Evolutionary conservation across 2,329 filamentous ascomycete genomes (phyloP).

Genomic region (Diaporthe sp.): DNA sequence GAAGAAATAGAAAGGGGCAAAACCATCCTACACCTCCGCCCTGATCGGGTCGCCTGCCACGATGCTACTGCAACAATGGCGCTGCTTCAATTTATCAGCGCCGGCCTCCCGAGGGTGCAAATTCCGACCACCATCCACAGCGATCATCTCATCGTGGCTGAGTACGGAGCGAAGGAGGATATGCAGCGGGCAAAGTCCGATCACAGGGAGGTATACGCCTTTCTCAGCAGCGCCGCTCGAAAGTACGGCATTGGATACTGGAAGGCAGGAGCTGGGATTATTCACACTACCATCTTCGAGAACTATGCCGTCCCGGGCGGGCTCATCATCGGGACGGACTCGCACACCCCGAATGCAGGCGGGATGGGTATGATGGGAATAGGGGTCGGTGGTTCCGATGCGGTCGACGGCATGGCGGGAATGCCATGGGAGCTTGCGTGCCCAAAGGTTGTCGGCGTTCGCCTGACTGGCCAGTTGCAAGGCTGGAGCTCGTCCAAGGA

Average conservation of each 20-base stretch:
- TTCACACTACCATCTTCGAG: conserved; percentile 97
- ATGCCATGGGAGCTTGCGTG: conserved; percentile 98
- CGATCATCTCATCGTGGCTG: conserved; percentile 98
- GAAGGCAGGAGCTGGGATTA: conserved; percentile 93
- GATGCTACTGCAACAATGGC: conserved; percentile 99
- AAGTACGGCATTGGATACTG: conserved; percentile 96
- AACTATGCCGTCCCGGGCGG: conserved; percentile 96
- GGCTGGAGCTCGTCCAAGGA: conserved; percentile 95
- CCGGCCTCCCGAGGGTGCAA: conserved; percentile 86
- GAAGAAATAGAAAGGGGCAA: conserved; percentile 85
- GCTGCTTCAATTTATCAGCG: conserved; percentile 97
- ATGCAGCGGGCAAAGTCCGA: conserved; percentile 85
- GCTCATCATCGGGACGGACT: conserved; percentile 99
- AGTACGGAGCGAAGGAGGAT: conserved; percentile 89
- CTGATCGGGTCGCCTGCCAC: conserved; percentile 98
- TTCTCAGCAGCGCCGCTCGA: conserved; percentile 90
- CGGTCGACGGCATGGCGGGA: conserved; percentile 96
- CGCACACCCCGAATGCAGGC: conserved; percentile 95
- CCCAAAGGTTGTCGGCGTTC: conserved; percentile 88
- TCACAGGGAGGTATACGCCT: conserved; percentile 98
- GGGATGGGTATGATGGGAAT: conserved; percentile 94
- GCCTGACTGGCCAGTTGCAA: conserved; percentile 83
- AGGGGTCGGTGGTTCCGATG: conserved; percentile 96
- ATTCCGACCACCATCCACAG: conserved; percentile 98
- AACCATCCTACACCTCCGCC: conserved; percentile 95